These are phyloP conservation scores for Pedinophyceae sp. DNA, from an alignment of 139 green algal genomes.

Conservation along the genomic window DNA sequence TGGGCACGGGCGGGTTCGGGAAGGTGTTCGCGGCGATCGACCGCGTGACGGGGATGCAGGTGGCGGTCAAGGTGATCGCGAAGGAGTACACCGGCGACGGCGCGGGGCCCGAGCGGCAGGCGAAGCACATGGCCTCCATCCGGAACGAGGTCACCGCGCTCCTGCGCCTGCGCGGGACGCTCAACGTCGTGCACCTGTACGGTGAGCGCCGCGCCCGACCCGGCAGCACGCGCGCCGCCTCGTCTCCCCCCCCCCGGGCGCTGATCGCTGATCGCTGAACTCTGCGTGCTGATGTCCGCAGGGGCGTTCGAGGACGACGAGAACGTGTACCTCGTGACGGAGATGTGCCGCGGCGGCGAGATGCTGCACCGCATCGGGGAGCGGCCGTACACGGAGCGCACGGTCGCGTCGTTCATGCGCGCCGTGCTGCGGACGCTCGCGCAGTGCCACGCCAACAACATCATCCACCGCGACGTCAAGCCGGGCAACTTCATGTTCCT, in stretches of 20 bases:
- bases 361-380: slow-evolving; percentile 48
- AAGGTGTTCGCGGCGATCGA: slow-evolving; percentile 22
- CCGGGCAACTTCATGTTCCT: slow-evolving; percentile 85
- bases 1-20: slow-evolving; percentile 71
- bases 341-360: slow-evolving; percentile 66
- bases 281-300: no score
- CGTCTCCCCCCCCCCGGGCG: no score
- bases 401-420: slow-evolving; percentile 53
- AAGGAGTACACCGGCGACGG: slow-evolving; percentile 26
- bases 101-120: slow-evolving; percentile 34
- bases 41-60: background rate
- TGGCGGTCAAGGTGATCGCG: background rate
- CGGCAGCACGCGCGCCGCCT: no score
- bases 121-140: slow-evolving; percentile 60
- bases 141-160: slow-evolving; percentile 48
- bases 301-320: slow-evolving; percentile 58
- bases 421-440: slow-evolving; percentile 49
- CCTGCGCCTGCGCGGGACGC: slow-evolving; percentile 41
- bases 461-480: slow-evolving; percentile 73
- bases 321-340: slow-evolving; percentile 72
- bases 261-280: no score
- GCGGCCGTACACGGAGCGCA: slow-evolving; percentile 56
- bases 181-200: slow-evolving; percentile 65
- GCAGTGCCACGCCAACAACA: slow-evolving; percentile 53
- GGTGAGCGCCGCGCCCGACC: no score